Evolutionary conservation across 164 flowering plant genomes (phyloP).

Genomic region (Piper betle): DNA sequence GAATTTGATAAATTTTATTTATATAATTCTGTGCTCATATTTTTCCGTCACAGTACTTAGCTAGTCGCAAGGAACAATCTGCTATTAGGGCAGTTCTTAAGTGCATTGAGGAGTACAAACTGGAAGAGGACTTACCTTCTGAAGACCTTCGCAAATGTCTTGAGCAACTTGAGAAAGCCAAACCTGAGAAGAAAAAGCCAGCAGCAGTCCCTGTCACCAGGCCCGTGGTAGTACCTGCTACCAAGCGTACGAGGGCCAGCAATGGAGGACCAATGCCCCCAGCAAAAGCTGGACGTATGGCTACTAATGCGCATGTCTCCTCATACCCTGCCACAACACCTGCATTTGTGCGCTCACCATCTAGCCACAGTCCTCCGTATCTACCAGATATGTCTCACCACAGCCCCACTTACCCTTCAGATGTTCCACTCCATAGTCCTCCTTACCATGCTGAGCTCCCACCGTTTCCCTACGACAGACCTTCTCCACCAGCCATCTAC

Average conservation of each 20-base stretch:
- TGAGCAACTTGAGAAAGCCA: slow-evolving; percentile 79
- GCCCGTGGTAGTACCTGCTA: slow-evolving; percentile 45
- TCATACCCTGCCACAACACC: slow-evolving; percentile 66
- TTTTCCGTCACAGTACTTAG: slow-evolving; percentile 38
- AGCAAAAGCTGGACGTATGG: slow-evolving; percentile 89
- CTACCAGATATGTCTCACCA: neutral
- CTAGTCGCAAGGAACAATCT: slow-evolving; percentile 83
- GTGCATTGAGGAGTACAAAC: slow-evolving; percentile 94
- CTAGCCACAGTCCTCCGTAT: slow-evolving; percentile 17
- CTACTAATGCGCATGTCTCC: slow-evolving; percentile 76
- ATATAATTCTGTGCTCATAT: neutral
- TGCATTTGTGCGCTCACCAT: slow-evolving; percentile 50
- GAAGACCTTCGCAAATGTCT: slow-evolving; percentile 81
- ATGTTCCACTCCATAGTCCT: neutral
- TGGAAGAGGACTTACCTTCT: slow-evolving; percentile 75
- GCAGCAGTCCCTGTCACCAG: slow-evolving; percentile 33
- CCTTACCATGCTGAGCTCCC: slow-evolving; percentile 47
- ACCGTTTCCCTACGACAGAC: slow-evolving; percentile 37
- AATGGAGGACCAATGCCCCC: slow-evolving; percentile 97
- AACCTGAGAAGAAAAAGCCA: slow-evolving; percentile 71
- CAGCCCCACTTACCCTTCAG: neutral
- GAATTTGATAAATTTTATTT: too few relatives aligned
- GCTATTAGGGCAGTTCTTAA: slow-evolving; percentile 81
- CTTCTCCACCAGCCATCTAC: slow-evolving; percentile 43
- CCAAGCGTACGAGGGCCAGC: slow-evolving; percentile 80